Percentiles rank a stretch among this genome's conserved stretches.
These are phyloP conservation scores for Suillus occidentalis DNA, from an alignment of 768 basidiomycete genomes.

Conservation along the genomic window DNA sequence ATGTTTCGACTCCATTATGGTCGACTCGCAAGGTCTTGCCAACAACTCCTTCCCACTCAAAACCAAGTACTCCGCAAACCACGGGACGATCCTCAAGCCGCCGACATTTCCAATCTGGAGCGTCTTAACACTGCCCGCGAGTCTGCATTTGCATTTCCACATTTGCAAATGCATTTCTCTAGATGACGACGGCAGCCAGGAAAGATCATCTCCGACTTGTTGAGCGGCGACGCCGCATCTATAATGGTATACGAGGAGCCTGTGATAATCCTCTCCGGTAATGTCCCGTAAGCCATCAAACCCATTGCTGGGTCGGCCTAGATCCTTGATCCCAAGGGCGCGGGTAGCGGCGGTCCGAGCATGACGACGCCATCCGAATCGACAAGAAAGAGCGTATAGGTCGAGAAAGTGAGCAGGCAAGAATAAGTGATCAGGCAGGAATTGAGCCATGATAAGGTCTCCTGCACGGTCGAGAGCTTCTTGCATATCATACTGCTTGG, in stretches of 20 bases:
- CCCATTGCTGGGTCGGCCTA: conserved; percentile 17
- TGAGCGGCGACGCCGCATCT: conserved; percentile 30
- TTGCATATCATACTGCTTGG: conserved; percentile 28
- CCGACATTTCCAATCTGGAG: background rate
- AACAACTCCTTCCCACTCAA: conserved; percentile 3
- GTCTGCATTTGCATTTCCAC: too few relatives aligned
- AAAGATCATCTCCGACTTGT: background rate
- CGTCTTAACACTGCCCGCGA: background rate
- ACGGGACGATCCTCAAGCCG: background rate
- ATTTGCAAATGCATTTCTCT: too few relatives aligned
- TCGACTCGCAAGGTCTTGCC: conserved; percentile 6
- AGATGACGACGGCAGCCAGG: background rate
- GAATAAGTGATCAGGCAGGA: conserved; percentile 15
- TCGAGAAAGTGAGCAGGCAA: conserved; percentile 26
- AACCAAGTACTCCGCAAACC: conserved; percentile 6
- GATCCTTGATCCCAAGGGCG: conserved; percentile 17
- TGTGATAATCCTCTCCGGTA: conserved; percentile 40
- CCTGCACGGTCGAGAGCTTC: conserved; percentile 17
- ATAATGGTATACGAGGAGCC: conserved; percentile 42
- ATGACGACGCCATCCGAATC: conserved; percentile 19
- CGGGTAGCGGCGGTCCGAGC: conserved; percentile 22
- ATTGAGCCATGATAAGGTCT: conserved; percentile 11
- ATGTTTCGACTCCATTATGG: background rate
- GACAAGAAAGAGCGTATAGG: conserved; percentile 29
- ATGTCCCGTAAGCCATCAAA: conserved; percentile 42